phyloP scores from a whole-genome alignment of 1,139 yeast genomes.

The Blastobotrys buckinghamii region DNA sequence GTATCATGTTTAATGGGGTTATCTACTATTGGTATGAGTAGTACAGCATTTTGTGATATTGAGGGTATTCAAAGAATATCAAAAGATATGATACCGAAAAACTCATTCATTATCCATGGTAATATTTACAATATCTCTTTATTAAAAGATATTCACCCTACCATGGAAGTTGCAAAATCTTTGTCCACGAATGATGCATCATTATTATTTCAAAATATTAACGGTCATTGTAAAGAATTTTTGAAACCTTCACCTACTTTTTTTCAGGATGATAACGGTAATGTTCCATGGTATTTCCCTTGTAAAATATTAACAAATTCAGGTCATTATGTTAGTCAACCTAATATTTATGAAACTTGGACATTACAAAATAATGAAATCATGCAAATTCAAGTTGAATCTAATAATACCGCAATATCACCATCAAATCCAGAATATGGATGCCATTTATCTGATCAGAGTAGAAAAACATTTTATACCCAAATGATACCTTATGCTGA shows the following conservation, averaged over 20 bases:
- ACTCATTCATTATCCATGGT: slow-evolving; percentile 71
- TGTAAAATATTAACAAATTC: slow-evolving; percentile 40
- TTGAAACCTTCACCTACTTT: slow-evolving; percentile 50
- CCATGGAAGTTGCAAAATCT: slow-evolving; percentile 1
- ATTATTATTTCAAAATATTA: slow-evolving; percentile 87
- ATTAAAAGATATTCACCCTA: slow-evolving; percentile 1
- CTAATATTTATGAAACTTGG: slow-evolving; percentile 10
- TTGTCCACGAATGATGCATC: slow-evolving; percentile 72
- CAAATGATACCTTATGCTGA: slow-evolving; percentile 60
- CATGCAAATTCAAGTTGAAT: neutral
- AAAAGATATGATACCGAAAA: slow-evolving; percentile 48
- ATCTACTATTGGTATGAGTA: slow-evolving; percentile 79
- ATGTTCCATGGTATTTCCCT: slow-evolving; percentile 85
- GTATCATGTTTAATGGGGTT: slow-evolving; percentile 70
- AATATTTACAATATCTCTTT: slow-evolving; percentile 58
- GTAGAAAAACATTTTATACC: slow-evolving; percentile 55
- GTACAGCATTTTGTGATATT: slow-evolving; percentile 50
- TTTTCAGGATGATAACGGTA: slow-evolving; percentile 37
- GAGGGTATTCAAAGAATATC: slow-evolving; percentile 40
- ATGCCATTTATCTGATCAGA: slow-evolving; percentile 61
- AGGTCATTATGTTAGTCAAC: slow-evolving; percentile 11
- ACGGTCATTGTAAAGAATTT: slow-evolving; percentile 73
- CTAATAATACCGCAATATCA: slow-evolving; percentile 16
- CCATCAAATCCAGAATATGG: slow-evolving; percentile 13
- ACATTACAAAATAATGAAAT: neutral